These are phyloP conservation scores for Wickerhamomyces chaumierensis DNA, from an alignment of 805 yeast species.

Conservation along the genomic window DNA sequence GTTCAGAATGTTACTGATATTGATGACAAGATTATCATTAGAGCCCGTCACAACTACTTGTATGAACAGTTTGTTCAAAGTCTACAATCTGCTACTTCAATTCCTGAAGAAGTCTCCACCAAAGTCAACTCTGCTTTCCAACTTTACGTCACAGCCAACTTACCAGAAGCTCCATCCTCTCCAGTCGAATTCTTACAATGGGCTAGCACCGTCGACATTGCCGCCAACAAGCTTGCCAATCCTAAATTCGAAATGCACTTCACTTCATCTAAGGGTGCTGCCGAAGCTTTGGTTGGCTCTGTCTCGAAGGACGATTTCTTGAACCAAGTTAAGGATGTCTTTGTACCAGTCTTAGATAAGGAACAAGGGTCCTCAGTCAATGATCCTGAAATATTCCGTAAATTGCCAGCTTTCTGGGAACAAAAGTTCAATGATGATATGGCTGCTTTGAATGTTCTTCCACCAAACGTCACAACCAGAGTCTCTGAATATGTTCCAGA, in stretches of 20 bases:
- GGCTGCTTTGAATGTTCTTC: slow-evolving; percentile 72
- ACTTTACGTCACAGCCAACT: slow-evolving; percentile 40
- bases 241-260: slow-evolving; percentile 88
- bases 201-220: slow-evolving; percentile 37
- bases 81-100: slow-evolving; percentile 15
- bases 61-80: slow-evolving; percentile 46
- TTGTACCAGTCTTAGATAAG: slow-evolving; percentile 62
- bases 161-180: slow-evolving; percentile 31
- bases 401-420: slow-evolving; percentile 87
- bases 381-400: slow-evolving; percentile 75
- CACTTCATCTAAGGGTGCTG: slow-evolving; percentile 47
- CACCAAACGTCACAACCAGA: slow-evolving; percentile 80
- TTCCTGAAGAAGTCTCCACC: slow-evolving; percentile 24
- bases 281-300: slow-evolving; percentile 28
- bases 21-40: slow-evolving; percentile 90
- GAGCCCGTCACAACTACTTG: slow-evolving; percentile 83
- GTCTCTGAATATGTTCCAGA: slow-evolving; percentile 95
- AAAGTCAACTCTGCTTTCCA: slow-evolving; percentile 34
- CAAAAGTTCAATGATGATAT: slow-evolving; percentile 74
- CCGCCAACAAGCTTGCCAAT: slow-evolving; percentile 37
- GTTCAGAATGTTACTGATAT: slow-evolving; percentile 98
- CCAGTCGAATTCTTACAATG: slow-evolving; percentile 36
- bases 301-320: slow-evolving; percentile 29
- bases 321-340: slow-evolving; percentile 53
- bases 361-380: slow-evolving; percentile 65